A percentile compares a stretch with the other conserved stretches of the same genome.
These are phyloP conservation scores for Aspergillus conjunctus DNA, from an alignment of 495 filamentous ascomycete species.

Conservation along the genomic window DNA sequence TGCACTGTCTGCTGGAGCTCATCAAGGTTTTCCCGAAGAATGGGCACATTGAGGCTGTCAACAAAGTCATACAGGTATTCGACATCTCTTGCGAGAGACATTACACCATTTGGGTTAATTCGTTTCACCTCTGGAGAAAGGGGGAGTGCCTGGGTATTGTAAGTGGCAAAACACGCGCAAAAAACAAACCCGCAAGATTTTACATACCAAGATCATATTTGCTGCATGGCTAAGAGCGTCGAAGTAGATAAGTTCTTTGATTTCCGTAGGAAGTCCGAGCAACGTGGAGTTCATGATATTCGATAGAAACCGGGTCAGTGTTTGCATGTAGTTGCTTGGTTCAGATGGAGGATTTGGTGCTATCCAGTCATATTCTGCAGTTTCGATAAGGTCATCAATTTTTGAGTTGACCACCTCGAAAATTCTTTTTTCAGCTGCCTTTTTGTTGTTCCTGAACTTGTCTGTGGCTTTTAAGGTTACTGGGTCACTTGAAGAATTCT, in stretches of 20 bases:
- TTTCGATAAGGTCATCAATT: conserved; percentile 96
- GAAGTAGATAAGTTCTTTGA: conserved; percentile 97
- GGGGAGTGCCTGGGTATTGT: conserved; percentile 65
- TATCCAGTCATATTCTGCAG: conserved; percentile 96
- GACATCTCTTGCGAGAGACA: conserved; percentile 79
- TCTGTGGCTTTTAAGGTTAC: conserved; percentile 79
- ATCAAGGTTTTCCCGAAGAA: conserved; percentile 83
- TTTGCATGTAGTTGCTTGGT: conserved; percentile 90
- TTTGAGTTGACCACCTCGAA: conserved; percentile 99
- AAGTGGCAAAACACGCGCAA: background rate
- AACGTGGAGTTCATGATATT: conserved; percentile 96
- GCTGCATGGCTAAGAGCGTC: conserved; percentile 91
- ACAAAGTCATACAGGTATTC: conserved; percentile 83
- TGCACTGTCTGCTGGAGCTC: conserved; percentile 89
- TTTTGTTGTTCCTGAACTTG: conserved; percentile 85
- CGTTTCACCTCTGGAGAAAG: conserved; percentile 74
- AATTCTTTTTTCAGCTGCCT: conserved; percentile 94
- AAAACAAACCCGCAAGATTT: conserved; percentile 1
- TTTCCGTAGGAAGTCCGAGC: conserved; percentile 85
- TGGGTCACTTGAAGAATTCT: conserved; percentile 68
- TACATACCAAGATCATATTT: conserved; percentile 74
- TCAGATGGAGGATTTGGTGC: conserved; percentile 63
- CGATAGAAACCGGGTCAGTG: conserved; percentile 86
- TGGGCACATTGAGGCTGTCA: conserved; percentile 73
- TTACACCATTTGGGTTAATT: conserved; percentile 85